These are phyloP conservation scores for Podospora pseudoanserina DNA, from an alignment of 495 filamentous ascomycete genomes.

Conservation along the genomic window DNA sequence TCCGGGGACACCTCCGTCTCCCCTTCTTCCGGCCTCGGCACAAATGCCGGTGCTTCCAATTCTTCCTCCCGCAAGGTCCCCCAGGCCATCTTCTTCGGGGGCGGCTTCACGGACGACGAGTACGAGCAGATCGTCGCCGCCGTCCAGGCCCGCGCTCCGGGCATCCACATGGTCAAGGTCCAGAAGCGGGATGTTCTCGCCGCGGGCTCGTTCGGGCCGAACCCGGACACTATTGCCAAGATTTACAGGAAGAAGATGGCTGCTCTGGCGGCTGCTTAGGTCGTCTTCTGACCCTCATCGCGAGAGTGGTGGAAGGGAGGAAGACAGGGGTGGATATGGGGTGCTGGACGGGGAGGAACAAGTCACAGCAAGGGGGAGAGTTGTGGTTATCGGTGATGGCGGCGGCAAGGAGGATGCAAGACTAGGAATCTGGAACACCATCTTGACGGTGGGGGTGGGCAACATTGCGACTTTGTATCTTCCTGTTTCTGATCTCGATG, in stretches of 20 bases:
- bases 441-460: constrained; percentile 11
- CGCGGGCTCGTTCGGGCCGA: constrained; percentile 29
- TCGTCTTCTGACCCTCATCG: neutral
- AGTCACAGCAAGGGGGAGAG: constrained; percentile 1
- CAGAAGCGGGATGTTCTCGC: constrained; percentile 32
- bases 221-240: constrained; percentile 33
- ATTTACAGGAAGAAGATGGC: constrained; percentile 36
- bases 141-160: constrained; percentile 15
- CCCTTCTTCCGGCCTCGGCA: constrained; percentile 28
- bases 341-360: neutral
- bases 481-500: constrained; percentile 13
- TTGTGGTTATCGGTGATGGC: neutral
- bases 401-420: neutral
- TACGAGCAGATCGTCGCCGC: constrained; percentile 26
- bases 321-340: neutral
- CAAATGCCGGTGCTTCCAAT: constrained; percentile 14
- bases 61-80: constrained; percentile 21
- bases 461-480: constrained; percentile 17
- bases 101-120: constrained; percentile 31
- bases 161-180: constrained; percentile 25
- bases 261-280: constrained; percentile 10
- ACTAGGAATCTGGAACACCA: neutral
- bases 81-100: constrained; percentile 33
- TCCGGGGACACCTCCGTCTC: constrained; percentile 18
- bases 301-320: neutral